Evolutionary conservation across 495 filamentous ascomycete species (phyloP).

Genomic region (Pseudoneurospora amorphoporcata): DNA sequence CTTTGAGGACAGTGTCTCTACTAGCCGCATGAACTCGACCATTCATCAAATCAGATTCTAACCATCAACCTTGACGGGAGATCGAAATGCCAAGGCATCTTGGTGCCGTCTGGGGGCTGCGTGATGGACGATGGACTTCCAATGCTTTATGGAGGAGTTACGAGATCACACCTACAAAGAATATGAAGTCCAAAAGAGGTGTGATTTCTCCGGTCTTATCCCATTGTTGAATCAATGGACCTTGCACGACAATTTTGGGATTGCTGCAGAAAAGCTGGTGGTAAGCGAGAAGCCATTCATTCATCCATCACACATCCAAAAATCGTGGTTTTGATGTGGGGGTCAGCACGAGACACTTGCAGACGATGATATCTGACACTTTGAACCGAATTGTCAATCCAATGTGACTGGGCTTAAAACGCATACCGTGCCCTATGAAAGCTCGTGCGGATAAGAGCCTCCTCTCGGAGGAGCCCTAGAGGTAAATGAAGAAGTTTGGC

Average conservation of each 20-base stretch:
- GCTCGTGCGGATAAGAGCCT: neutral
- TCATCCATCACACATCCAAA: neutral
- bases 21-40: neutral
- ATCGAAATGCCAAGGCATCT: constrained; percentile 19
- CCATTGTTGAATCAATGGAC: neutral
- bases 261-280: constrained; percentile 7
- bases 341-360: neutral
- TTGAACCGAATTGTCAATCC: neutral
- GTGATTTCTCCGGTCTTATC: neutral
- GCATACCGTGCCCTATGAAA: neutral
- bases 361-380: neutral
- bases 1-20: neutral
- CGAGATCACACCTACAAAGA: neutral
- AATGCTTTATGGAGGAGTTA: neutral
- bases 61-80: constrained; percentile 18
- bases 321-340: neutral
- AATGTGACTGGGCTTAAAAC: neutral
- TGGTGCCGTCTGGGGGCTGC: constrained; percentile 1
- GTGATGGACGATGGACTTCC: neutral
- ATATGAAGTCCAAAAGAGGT: neutral
- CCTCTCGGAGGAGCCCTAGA: constrained; percentile 1
- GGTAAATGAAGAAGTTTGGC: neutral
- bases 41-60: neutral
- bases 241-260: neutral
- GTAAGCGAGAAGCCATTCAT: constrained; percentile 4